Conservation (phyloP, 2,329 filamentous ascomycete species). For the Neopestalotiopsis sp. region DNA sequence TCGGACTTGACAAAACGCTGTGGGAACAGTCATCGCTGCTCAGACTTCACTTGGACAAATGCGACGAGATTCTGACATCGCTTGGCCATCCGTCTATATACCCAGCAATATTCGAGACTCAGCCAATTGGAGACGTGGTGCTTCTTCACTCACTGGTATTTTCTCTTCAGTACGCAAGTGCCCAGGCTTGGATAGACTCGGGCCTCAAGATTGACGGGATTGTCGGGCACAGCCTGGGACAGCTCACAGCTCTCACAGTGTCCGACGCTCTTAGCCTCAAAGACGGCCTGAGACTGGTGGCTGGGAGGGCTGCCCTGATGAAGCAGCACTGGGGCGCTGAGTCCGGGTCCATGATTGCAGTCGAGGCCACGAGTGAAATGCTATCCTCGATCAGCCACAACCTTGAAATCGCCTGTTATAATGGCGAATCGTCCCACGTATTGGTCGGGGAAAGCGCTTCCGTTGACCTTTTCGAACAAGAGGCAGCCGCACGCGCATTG, state of each 20-base stretch:
- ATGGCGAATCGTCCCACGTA: slow-evolving; percentile 59
- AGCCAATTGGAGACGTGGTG: slow-evolving; percentile 26
- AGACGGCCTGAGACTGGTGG: slow-evolving; percentile 58
- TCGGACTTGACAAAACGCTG: slow-evolving; percentile 35
- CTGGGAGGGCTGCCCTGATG: slow-evolving; percentile 66
- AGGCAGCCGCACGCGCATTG: background rate
- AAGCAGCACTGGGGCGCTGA: slow-evolving; percentile 41
- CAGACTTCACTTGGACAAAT: slow-evolving; percentile 52
- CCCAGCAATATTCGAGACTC: slow-evolving; percentile 35
- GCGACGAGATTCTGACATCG: slow-evolving; percentile 39
- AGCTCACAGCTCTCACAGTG: slow-evolving; percentile 71
- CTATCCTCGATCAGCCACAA: slow-evolving; percentile 34
- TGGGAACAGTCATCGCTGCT: slow-evolving; percentile 40
- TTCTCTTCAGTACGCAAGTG: slow-evolving; percentile 43
- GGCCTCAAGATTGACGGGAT: slow-evolving; percentile 54
- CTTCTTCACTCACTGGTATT: slow-evolving; percentile 45
- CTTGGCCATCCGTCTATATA: slow-evolving; percentile 31
- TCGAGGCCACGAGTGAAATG: slow-evolving; percentile 41
- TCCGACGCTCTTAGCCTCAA: slow-evolving; percentile 70
- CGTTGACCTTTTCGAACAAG: slow-evolving; percentile 55
- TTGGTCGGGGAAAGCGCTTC: slow-evolving; percentile 32
- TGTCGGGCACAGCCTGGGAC: slow-evolving; percentile 68
- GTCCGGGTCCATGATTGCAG: slow-evolving; percentile 47
- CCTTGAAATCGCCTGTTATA: slow-evolving; percentile 41
- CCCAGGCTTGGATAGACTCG: slow-evolving; percentile 45